Evolutionary conservation across 345 rosid genomes (phyloP), one percentile per base, ranked within the genome.

Genomic region (Linum lewisii): DNA sequence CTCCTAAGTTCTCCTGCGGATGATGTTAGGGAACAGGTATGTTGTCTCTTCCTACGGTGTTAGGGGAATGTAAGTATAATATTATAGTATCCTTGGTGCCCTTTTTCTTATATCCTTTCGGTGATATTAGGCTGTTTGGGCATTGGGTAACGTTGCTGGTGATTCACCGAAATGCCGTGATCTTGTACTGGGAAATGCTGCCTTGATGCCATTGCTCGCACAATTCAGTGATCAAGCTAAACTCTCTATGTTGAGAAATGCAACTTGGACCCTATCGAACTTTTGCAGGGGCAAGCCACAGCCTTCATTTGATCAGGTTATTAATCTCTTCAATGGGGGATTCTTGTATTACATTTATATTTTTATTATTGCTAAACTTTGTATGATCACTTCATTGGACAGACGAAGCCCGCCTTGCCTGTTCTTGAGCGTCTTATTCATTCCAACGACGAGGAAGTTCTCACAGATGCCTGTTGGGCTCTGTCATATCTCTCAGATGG

Each of bases 381-480:
- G 56, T 24, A 3, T 6, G 10, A 19, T 51, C 21, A 21, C 25
- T 52, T 52, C 23, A 52, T 15, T 52, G 24, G 25, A 60, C 72
- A 88, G 96, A 93, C 85, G 65, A 82, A 80, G 76, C 86, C 96
- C 67, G 96, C 96, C 4, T 65, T 88, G 65, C 82, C 94, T 22
- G 66, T 81, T 75, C 86, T 88, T 42, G 84, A 77, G 68, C 82
- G 82, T 59, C 96, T 88, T 58, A 82, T 88, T 37, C 73, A 77
- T 70, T 70, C 79, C 57, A 76, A 75, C 63, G 96, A 88, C 72
- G 96, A 88, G 69, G 96, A 88, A 81, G 93, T 88, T 66, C 70
- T 88, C 51, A 83, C 96, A 21, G 96, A 88, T 83, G 93, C 93
- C 23, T 85, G 96, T 69, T 88, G 96, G 96, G 96, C 90, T 59